Evolutionary conservation across 2,329 filamentous ascomycete species (phyloP).

Genomic region (Clonostachys rosea): DNA sequence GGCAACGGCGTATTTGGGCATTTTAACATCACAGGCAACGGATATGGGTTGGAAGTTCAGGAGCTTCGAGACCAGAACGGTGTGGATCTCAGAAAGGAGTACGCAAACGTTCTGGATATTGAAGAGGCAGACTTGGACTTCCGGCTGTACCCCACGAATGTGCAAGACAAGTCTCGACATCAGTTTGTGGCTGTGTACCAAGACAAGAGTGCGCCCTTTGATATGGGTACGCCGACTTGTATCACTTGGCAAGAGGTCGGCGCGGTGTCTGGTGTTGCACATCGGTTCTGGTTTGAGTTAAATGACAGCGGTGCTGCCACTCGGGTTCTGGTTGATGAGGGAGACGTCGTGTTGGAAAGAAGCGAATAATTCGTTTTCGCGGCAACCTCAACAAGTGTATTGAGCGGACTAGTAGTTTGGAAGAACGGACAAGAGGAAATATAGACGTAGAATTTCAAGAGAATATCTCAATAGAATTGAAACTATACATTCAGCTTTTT

Average conservation of each 20-base stretch:
- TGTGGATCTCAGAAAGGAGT: slow-evolving; percentile 8
- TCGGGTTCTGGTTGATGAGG: no score
- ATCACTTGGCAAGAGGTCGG: slow-evolving; percentile 19
- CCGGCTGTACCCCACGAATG: slow-evolving; percentile 20
- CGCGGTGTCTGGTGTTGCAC: neutral
- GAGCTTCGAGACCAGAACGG: slow-evolving; percentile 4
- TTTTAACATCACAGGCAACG: slow-evolving; percentile 4
- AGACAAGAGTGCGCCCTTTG: slow-evolving; percentile 17
- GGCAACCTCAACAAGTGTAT: no score
- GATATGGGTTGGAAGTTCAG: slow-evolving; percentile 16
- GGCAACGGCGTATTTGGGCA: neutral
- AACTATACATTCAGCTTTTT: no score
- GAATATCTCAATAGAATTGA: no score
- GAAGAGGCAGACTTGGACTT: slow-evolving; percentile 14
- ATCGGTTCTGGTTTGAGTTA: no score
- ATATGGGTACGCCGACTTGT: slow-evolving; percentile 24
- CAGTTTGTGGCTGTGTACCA: slow-evolving; percentile 23
- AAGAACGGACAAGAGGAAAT: no score
- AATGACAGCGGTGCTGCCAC: no score
- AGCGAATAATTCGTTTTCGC: no score
- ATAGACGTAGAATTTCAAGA: no score
- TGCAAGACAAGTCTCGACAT: slow-evolving; percentile 7
- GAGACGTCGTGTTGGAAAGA: no score
- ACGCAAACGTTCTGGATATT: slow-evolving; percentile 12
- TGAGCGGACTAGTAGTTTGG: no score